Evolutionary conservation across 2,329 filamentous ascomycete species (phyloP).

Genomic region (Ophiosphaerella herpotricha): DNA sequence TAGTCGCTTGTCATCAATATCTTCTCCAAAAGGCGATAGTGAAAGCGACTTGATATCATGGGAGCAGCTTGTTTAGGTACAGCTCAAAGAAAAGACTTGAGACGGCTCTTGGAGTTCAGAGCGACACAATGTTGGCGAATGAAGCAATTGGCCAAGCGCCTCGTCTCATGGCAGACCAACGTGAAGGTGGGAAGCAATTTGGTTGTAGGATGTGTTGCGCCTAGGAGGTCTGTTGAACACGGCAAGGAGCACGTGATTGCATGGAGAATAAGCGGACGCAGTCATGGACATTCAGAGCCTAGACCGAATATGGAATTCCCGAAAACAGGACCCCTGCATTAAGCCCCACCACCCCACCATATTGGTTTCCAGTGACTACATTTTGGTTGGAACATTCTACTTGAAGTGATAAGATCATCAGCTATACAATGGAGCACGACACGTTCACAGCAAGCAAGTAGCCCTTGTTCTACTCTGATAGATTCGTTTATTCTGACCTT

Average conservation of each 20-base stretch:
- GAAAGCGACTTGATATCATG: constrained; percentile 48
- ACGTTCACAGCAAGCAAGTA: constrained; percentile 23
- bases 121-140: constrained; percentile 55
- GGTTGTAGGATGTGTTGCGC: constrained; percentile 48
- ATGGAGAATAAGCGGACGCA: constrained; percentile 35
- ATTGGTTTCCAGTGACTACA: neutral
- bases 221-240: constrained; percentile 29
- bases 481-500: neutral
- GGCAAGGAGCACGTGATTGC: constrained; percentile 30
- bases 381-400: neutral
- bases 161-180: constrained; percentile 51
- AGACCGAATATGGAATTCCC: constrained; percentile 2
- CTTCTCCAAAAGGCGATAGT: constrained; percentile 34
- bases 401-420: neutral
- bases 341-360: constrained; percentile 12
- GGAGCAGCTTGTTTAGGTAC: constrained; percentile 17
- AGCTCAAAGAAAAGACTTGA: constrained; percentile 32
- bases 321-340: neutral
- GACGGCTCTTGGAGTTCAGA: constrained; percentile 44
- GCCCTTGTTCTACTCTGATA: neutral
- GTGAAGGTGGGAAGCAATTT: constrained; percentile 53
- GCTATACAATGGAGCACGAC: constrained; percentile 24
- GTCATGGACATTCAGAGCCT: neutral
- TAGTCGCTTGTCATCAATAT: constrained; percentile 50
- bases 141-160: constrained; percentile 48